These are phyloP conservation scores for Trichothecium sympodiale DNA, from an alignment of 2,329 filamentous ascomycete species.

Conservation along the genomic window DNA sequence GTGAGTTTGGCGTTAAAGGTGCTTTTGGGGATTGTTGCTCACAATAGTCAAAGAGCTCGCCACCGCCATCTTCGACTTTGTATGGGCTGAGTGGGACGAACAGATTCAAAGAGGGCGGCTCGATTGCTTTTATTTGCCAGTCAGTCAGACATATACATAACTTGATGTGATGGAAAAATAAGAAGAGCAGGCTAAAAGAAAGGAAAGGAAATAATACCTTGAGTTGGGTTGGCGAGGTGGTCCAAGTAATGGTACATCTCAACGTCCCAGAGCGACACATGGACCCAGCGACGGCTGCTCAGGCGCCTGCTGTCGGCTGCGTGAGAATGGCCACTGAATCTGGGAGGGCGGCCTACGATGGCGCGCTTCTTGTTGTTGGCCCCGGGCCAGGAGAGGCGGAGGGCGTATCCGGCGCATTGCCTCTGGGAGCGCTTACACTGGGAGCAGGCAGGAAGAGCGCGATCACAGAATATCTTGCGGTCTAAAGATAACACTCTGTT, in stretches of 20 bases:
- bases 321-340: not conserved
- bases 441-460: not conserved
- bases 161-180: no score
- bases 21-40: not conserved
- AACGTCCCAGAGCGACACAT: constrained; percentile 12
- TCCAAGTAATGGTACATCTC: constrained; percentile 3
- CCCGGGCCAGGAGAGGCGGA: constrained; percentile 18
- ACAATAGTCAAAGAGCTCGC: constrained; percentile 7
- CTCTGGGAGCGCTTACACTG: constrained; percentile 3
- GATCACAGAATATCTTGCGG: not conserved
- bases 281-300: constrained; percentile 9
- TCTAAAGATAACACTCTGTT: no score
- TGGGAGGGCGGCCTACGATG: constrained; percentile 4
- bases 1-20: no score
- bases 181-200: no score
- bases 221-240: not conserved
- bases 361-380: constrained; percentile 12
- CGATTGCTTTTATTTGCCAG: not conserved
- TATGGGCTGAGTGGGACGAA: constrained; percentile 1
- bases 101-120: not conserved
- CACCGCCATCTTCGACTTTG: constrained; percentile 1
- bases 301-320: constrained; percentile 2
- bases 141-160: no score
- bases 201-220: not conserved
- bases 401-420: constrained; percentile 7